Evolutionary conservation across 148 eudicot genomes (phyloP).

Genomic region (Amaranthus palmeri): DNA sequence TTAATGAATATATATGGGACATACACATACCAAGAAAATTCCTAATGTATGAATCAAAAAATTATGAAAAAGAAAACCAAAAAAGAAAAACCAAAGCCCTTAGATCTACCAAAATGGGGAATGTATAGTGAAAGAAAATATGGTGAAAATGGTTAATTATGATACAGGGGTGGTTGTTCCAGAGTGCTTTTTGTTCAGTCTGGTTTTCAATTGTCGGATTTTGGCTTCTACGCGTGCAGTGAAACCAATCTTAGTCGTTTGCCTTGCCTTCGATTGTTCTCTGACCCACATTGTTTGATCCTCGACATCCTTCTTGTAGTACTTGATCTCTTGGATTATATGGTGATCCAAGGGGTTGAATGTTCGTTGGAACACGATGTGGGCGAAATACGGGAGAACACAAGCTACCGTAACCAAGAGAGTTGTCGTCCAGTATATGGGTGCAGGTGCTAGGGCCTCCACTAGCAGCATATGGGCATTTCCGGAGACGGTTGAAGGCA

Average conservation of each 20-base stretch:
- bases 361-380: slow-evolving; percentile 57
- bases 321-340: slow-evolving; percentile 83
- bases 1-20: slow-evolving; percentile 23
- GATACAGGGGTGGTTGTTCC: slow-evolving; percentile 20
- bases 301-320: slow-evolving; percentile 65
- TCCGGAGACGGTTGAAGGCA: slow-evolving; percentile 31
- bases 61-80: not conserved
- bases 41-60: slow-evolving; percentile 8
- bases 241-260: slow-evolving; percentile 65
- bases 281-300: slow-evolving; percentile 64
- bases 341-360: slow-evolving; percentile 82
- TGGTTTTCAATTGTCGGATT: slow-evolving; percentile 62
- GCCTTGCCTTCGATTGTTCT: slow-evolving; percentile 63
- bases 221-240: slow-evolving; percentile 71
- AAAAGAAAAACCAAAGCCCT: not conserved
- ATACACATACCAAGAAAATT: slow-evolving; percentile 19
- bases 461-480: slow-evolving; percentile 45
- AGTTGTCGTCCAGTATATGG: slow-evolving; percentile 68
- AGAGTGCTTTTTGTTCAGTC: slow-evolving; percentile 54
- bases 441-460: slow-evolving; percentile 76
- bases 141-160: not conserved
- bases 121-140: slow-evolving; percentile 5
- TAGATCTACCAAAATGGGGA: slow-evolving; percentile 18
- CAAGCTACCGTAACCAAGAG: slow-evolving; percentile 55
- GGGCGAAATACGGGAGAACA: slow-evolving; percentile 60